Evolutionary conservation across 371 early-diverging fungal genomes (phyloP), one percentile per base, ranked within the genome.

Genomic region (Apophysomyces sp.): DNA sequence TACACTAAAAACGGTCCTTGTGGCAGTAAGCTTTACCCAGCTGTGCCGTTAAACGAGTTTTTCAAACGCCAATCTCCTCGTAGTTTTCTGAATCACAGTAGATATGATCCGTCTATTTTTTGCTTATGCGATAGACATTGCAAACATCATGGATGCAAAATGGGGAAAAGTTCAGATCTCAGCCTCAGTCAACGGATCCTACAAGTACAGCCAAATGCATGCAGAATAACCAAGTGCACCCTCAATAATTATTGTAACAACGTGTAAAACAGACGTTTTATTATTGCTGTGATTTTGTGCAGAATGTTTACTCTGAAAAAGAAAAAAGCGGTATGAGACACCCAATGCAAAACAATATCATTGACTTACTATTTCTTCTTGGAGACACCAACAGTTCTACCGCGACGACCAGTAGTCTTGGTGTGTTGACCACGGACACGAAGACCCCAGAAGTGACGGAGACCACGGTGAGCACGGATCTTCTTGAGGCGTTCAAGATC

Each of bases 371-470:
- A 63, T 58, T 96, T 95, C 96, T 98, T 98, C 91, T 94, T 98
- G 81, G 92, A 84, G 68, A 96, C 95, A 92, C 96, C 96, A 74
- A 98, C 93, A 68, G 92, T 93, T 74, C 91, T 88, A 71, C 98
- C 98, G 66, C 92, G 86, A 77, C 99, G 92, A 72, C 99, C 98
- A 66, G 97, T 98, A 80, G 96, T 96, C 92, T 94, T 94, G 74
- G 95, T 93, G 84, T 94, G 94, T 80, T 95, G 96, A 81, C 94
- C 95, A 65, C 89, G 89, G 68, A 90, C 90, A 77, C 89, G 94
- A 74, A 98, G 85, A 72, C 98, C 97, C 91, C 92, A 93, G 84
- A 80, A 87, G 90, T 96, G 95, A 84, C 96, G 92, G 72, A 95
- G 84, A 90, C 96, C 90, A 88, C 89, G 87, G 87, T 92, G 86